Conservation (phyloP, 306 rosid species). For the Sicyos baderoa region DNA sequence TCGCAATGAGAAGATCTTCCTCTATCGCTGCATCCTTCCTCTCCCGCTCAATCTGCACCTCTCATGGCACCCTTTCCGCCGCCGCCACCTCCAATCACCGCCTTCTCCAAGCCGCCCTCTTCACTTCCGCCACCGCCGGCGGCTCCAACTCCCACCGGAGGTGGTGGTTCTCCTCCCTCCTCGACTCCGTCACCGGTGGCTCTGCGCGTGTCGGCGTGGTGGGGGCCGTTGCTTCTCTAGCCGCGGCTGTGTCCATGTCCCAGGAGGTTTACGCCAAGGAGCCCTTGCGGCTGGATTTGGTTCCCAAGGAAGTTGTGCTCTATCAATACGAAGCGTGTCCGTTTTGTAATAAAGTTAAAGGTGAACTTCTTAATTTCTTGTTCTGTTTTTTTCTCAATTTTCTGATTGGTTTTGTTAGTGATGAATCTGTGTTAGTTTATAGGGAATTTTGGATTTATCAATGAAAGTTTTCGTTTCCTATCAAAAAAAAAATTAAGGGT, state of each 20-base stretch:
- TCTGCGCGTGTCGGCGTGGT: too few species aligned
- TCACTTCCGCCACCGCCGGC: slow-evolving; percentile 26
- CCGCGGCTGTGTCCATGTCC: slow-evolving; percentile 30
- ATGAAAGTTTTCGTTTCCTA: too few species aligned
- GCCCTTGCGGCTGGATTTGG: slow-evolving; percentile 42
- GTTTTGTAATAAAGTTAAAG: slow-evolving; percentile 90
- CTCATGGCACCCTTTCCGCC: slow-evolving; percentile 25
- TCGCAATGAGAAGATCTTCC: slow-evolving; percentile 56
- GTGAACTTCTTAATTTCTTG: slow-evolving; percentile 20
- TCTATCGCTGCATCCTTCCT: slow-evolving; percentile 35
- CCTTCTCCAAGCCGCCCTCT: slow-evolving; percentile 46
- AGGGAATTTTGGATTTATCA: slow-evolving; percentile 15
- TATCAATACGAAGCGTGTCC: slow-evolving; percentile 95
- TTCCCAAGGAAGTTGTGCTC: slow-evolving; percentile 71
- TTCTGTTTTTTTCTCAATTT: slow-evolving; percentile 5
- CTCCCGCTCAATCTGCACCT: slow-evolving; percentile 46
- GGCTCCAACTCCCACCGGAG: slow-evolving; percentile 24
- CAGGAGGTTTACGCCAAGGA: slow-evolving; percentile 73
- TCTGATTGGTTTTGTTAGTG: not conserved
- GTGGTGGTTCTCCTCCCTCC: slow-evolving; percentile 31
- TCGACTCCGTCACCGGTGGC: slow-evolving; percentile 26
- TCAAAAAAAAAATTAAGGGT: too few species aligned
- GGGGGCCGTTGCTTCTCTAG: slow-evolving; percentile 40
- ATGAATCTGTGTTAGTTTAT: not conserved
- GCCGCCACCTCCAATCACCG: slow-evolving; percentile 31